Conservation (phyloP, 2,329 filamentous ascomycete genomes). For the Penicillium corylophilum region DNA sequence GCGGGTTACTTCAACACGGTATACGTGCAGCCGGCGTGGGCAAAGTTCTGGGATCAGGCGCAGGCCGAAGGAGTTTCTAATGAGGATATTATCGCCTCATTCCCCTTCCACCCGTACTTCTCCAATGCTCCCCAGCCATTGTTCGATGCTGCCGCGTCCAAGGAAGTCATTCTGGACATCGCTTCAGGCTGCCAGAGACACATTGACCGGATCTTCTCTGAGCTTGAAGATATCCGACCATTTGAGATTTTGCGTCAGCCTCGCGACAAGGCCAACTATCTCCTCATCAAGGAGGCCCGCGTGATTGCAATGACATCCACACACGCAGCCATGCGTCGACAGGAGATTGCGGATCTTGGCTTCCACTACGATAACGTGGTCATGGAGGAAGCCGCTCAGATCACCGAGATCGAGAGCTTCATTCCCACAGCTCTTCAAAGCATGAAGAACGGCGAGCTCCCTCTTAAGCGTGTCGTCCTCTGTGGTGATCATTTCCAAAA, state of each 20-base stretch:
- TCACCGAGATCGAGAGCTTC: constrained; percentile 96
- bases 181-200: constrained; percentile 84
- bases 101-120: constrained; percentile 89
- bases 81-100: constrained; percentile 66
- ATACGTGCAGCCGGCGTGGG: constrained; percentile 86
- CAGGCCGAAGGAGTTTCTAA: constrained; percentile 57
- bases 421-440: constrained; percentile 92
- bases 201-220: constrained; percentile 84
- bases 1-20: constrained; percentile 95
- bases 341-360: constrained; percentile 85
- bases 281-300: constrained; percentile 91
- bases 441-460: constrained; percentile 67
- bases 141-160: constrained; percentile 66
- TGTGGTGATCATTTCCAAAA: constrained; percentile 97
- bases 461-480: constrained; percentile 82
- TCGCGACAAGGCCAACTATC: constrained; percentile 92
- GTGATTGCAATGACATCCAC: constrained; percentile 99
- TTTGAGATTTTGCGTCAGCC: constrained; percentile 91
- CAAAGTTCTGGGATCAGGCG: constrained; percentile 70
- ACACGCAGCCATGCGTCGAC: constrained; percentile 89
- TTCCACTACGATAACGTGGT: constrained; percentile 98
- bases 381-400: constrained; percentile 98
- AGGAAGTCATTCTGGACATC: constrained; percentile 70
- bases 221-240: constrained; percentile 87
- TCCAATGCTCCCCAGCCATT: constrained; percentile 81